Evolutionary conservation across 2,329 filamentous ascomycete species (phyloP).

Genomic region (Exophiala phaeomuriformis): DNA sequence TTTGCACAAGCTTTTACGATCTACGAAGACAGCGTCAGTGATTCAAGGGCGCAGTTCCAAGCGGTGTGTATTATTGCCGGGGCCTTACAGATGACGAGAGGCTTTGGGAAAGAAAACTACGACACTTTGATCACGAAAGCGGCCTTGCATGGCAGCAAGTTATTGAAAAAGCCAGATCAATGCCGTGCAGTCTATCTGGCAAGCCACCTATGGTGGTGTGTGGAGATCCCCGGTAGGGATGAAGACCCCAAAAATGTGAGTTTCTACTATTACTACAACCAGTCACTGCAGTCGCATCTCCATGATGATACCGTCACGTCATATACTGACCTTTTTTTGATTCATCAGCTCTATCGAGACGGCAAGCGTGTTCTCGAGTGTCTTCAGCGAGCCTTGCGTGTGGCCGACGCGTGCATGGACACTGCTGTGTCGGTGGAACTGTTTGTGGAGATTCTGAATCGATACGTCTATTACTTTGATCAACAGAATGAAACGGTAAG

Average conservation of each 20-base stretch:
- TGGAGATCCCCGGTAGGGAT: conserved; percentile 71
- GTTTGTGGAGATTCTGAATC: conserved; percentile 95
- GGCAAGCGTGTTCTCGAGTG: conserved; percentile 96
- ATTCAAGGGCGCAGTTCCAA: conserved; percentile 95
- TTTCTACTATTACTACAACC: conserved; percentile 18
- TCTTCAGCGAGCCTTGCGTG: conserved; percentile 85
- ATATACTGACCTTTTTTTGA: conserved; percentile 21
- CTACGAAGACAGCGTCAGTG: conserved; percentile 92
- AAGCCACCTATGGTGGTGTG: conserved; percentile 96
- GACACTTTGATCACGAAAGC: conserved; percentile 98
- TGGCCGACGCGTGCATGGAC: conserved; percentile 98
- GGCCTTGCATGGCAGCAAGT: conserved; percentile 89
- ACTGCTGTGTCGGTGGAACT: conserved; percentile 93
- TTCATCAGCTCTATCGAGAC: conserved; percentile 76
- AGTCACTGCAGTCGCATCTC: neutral
- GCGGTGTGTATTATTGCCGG: conserved; percentile 91
- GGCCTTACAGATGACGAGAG: conserved; percentile 76
- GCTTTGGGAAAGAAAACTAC: conserved; percentile 95
- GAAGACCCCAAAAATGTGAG: conserved; percentile 72
- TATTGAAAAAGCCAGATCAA: conserved; percentile 96
- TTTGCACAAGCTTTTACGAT: conserved; percentile 97
- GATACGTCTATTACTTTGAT: conserved; percentile 99
- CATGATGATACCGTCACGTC: too few relatives aligned
- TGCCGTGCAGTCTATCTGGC: conserved; percentile 94
- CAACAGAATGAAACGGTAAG: conserved; percentile 92